A percentile compares a stretch with the other conserved stretches of the same genome.
These are phyloP conservation scores for Cyathus pygmaeus DNA, from an alignment of 1,284 basidiomycete genomes.

Conservation along the genomic window DNA sequence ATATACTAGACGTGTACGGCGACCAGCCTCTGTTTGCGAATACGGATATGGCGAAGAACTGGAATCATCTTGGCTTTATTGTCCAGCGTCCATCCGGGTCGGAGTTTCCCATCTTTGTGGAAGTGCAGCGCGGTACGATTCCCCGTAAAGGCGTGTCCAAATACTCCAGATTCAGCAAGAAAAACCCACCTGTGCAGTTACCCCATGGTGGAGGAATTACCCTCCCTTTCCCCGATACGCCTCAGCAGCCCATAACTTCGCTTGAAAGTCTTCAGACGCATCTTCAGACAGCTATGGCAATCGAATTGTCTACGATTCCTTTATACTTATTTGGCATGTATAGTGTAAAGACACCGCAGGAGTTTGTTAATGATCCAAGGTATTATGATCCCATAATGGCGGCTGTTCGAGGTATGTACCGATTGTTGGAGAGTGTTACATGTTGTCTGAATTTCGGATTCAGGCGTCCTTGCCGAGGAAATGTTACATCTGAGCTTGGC, in stretches of 20 bases:
- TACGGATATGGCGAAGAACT: constrained; percentile 9
- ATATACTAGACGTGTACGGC: constrained; percentile 3
- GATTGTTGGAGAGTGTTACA: background rate
- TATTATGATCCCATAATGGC: constrained; percentile 19
- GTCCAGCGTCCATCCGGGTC: background rate
- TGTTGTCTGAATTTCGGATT: too few species aligned
- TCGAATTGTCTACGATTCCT: constrained; percentile 31
- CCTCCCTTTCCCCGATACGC: too few species aligned
- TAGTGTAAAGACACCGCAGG: constrained; percentile 19
- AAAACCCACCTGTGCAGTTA: too few species aligned
- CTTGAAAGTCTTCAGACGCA: constrained; percentile 13
- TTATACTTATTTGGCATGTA: constrained; percentile 30
- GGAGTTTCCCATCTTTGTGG: too few species aligned
- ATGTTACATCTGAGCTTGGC: constrained; percentile 33
- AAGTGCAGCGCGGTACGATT: background rate
- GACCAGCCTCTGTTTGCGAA: constrained; percentile 7
- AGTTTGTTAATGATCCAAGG: constrained; percentile 16
- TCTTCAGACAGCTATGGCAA: constrained; percentile 22
- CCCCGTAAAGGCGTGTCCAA: background rate
- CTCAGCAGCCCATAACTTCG: too few species aligned
- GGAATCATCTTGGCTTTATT: constrained; percentile 11
- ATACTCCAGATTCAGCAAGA: too few species aligned
- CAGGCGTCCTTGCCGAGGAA: constrained; percentile 30
- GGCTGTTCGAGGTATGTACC: constrained; percentile 16
- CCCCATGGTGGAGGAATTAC: too few species aligned